Percentiles rank a stretch among this genome's conserved stretches.
phyloP scores from a whole-genome alignment of 306 rosid species.

The Cucumis cinereus region DNA sequence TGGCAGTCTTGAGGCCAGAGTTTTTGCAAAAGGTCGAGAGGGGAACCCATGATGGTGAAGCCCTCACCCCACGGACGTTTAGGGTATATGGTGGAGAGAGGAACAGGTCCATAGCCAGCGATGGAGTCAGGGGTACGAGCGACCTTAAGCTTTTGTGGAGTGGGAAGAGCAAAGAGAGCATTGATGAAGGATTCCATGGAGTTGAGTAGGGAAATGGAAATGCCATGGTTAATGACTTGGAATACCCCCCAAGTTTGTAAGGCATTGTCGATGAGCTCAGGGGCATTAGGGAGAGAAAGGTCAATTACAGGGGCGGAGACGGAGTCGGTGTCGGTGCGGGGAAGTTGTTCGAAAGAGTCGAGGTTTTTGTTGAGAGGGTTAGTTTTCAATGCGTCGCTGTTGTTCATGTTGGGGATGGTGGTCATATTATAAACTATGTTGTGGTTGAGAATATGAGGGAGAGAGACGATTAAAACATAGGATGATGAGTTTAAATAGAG shows the following conservation, averaged over 20 bases:
- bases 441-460: too few species aligned
- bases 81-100: constrained; percentile 69
- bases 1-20: constrained; percentile 76
- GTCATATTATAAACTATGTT: too few species aligned
- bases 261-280: constrained; percentile 41
- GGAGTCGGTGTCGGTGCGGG: constrained; percentile 40
- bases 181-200: constrained; percentile 28
- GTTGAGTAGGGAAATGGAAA: constrained; percentile 28
- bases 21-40: constrained; percentile 49
- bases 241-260: constrained; percentile 74
- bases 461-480: too few species aligned
- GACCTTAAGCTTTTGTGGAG: constrained; percentile 44
- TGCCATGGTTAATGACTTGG: constrained; percentile 59
- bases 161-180: constrained; percentile 51
- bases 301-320: constrained; percentile 38
- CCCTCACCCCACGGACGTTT: constrained; percentile 97
- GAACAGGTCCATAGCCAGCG: constrained; percentile 68
- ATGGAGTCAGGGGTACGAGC: constrained; percentile 57
- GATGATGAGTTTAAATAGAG: too few species aligned
- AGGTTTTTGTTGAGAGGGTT: constrained; percentile 43
- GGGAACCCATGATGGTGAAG: constrained; percentile 68
- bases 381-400: constrained; percentile 43
- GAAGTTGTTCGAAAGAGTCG: constrained; percentile 55
- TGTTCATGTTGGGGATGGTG: constrained; percentile 39
- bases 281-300: constrained; percentile 52